Evolutionary conservation across 2,329 filamentous ascomycete genomes (phyloP).

Genomic region (Cadophora sp.): DNA sequence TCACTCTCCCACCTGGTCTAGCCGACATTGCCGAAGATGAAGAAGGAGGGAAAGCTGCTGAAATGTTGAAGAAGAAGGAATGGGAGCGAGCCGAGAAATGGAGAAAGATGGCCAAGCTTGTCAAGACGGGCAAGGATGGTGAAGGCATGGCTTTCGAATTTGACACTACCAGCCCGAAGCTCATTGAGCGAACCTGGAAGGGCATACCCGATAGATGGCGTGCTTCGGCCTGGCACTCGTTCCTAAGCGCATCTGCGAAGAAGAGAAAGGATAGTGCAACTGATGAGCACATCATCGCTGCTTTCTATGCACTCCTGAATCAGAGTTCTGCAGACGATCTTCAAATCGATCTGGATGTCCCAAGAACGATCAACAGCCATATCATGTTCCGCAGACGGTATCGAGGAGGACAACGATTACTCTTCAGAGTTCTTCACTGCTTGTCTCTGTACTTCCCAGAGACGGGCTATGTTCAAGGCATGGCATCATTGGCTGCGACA

Average conservation of each 20-base stretch:
- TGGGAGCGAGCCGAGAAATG: conserved; percentile 69
- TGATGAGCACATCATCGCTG: conserved; percentile 74
- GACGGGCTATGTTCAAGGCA: conserved; percentile 96
- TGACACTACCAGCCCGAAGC: conserved; percentile 80
- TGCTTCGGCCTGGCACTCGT: conserved; percentile 91
- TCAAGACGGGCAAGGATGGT: conserved; percentile 56
- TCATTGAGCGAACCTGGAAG: conserved; percentile 95
- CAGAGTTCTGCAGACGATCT: conserved; percentile 86
- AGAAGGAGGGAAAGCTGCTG: conserved; percentile 57
- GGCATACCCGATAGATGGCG: conserved; percentile 97
- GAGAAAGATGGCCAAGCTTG: conserved; percentile 68
- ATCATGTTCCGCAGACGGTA: conserved; percentile 97
- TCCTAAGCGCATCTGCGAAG: conserved; percentile 79
- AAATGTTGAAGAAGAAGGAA: conserved; percentile 67
- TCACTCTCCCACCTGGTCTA: conserved; percentile 64
- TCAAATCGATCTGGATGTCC: conserved; percentile 97
- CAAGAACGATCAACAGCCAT: conserved; percentile 90
- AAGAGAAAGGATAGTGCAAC: conserved; percentile 64
- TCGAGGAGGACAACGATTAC: conserved; percentile 85
- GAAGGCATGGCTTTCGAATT: conserved; percentile 76
- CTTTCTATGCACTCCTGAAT: conserved; percentile 76
- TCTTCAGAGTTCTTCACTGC: conserved; percentile 92
- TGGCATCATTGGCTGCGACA: conserved; percentile 92
- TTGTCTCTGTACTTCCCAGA: conserved; percentile 90
- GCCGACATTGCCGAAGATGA: conserved; percentile 63